Base-by-base conservation (phyloP, 2,329 filamentous ascomycete species). In the Pyrenochaeta sp. region DNA sequence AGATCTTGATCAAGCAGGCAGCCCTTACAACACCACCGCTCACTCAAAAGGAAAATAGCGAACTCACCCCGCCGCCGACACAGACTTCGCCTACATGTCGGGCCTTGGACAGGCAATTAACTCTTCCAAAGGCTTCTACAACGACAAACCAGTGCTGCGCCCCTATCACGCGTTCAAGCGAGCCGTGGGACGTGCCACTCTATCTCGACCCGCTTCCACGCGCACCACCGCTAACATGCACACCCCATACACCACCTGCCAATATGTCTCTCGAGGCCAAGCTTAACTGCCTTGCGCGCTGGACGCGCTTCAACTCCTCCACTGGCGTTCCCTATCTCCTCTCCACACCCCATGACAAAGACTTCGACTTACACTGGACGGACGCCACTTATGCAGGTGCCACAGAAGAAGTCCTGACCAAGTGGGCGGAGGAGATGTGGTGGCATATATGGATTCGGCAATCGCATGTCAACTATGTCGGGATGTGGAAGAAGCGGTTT, bases 241-340 rank as follows among this genome's bases (percentile, higher is more conserved):
- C 19, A 12, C 55, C 63, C 5, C 39, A 44, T n/a, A 68, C 59
- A 2, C 68, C 69, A n/a, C 60, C 62, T 13, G 5, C 42, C 3
- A 58, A 47, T 37, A 72, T 72, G 68, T 68, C 68, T 2, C 15
- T 46, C 12, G 27, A 65, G 10, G 64, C 69, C 2, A 69, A 67
- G 34, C 59, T 74, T 1, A n/a, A 60, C 32, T 72, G 71, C 43
- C 57, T 73, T 37, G 62, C 65, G 3, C 69, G 71, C 57, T 73
- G 69, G 71, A 73, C 72, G 3, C 46, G 32, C 5, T 72, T 74
- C 64, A 34, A 55, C 15, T 37, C 54, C 0, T 13, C 30, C 1
- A 68, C 59, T 1, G 61, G 69, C 0, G 15, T 30, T 0, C 68
- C 61, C 0, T 66, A 57, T 27, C 58, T 73, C 1, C 43, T 56